Conservation (phyloP, 2,329 filamentous ascomycete species). For the Apiospora malaysiana region DNA sequence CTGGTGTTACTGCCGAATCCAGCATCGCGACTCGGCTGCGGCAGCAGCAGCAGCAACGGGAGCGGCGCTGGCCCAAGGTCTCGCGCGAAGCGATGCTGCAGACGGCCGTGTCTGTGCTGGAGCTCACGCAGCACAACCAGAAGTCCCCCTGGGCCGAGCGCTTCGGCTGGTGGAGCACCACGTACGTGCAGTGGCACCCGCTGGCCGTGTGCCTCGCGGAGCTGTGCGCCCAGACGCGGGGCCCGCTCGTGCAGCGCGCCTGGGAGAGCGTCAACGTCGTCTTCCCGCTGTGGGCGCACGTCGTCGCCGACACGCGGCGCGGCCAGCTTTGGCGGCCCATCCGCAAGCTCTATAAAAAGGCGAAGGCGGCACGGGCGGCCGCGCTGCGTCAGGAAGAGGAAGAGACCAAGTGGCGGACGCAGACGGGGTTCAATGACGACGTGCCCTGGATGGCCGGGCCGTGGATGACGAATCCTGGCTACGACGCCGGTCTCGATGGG, state of each 20-base stretch:
- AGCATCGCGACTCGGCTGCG: background rate
- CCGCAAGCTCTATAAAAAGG: conserved; percentile 57
- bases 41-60: conserved; percentile 1
- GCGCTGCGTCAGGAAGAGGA: conserved; percentile 30
- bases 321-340: conserved; percentile 61
- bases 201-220: conserved; percentile 59
- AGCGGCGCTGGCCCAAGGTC: conserved; percentile 31
- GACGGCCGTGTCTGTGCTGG: conserved; percentile 54
- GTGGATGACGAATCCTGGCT: conserved; percentile 9
- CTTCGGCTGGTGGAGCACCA: conserved; percentile 55
- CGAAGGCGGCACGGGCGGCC: conserved; percentile 46
- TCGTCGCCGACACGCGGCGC: conserved; percentile 55
- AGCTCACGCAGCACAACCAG: conserved; percentile 43
- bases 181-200: conserved; percentile 61
- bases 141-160: conserved; percentile 43
- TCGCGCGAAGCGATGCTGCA: conserved; percentile 51
- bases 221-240: conserved; percentile 54
- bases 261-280: conserved; percentile 55
- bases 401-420: background rate
- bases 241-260: conserved; percentile 52
- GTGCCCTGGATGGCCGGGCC: conserved; percentile 21
- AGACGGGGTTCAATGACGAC: conserved; percentile 23
- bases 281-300: conserved; percentile 49
- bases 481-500: background rate
- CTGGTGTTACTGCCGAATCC: background rate